Evolutionary conservation across 345 rosid genomes (phyloP).

Genomic region (Melastoma malabathricum): DNA sequence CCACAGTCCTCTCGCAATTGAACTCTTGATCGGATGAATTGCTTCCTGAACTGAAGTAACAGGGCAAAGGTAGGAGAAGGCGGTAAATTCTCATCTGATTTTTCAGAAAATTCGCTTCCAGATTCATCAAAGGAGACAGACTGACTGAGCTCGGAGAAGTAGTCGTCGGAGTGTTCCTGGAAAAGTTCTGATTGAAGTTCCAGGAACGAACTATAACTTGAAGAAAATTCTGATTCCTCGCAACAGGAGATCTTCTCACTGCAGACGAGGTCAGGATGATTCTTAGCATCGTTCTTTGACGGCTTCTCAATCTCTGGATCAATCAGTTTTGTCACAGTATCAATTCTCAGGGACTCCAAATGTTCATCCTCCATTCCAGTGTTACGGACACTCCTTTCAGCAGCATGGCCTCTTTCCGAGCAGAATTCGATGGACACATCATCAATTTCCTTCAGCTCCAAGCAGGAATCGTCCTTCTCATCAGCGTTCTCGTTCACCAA

Average conservation of each 20-base stretch:
- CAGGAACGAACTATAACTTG: conserved; percentile 30
- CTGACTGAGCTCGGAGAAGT: conserved; percentile 53
- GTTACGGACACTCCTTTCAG: background rate
- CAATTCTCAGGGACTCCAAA: conserved; percentile 1
- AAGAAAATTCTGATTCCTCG: conserved; percentile 38
- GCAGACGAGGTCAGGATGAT: conserved; percentile 50
- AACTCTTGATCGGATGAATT: conserved; percentile 44
- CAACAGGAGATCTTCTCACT: conserved; percentile 42
- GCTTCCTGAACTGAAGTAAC: conserved; percentile 41
- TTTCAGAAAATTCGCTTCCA: conserved; percentile 66
- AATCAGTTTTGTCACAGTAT: background rate
- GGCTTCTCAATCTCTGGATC: conserved; percentile 15
- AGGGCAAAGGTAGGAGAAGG: conserved; percentile 52
- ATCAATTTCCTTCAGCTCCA: conserved; percentile 23
- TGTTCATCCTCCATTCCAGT: background rate
- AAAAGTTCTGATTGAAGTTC: conserved; percentile 40
- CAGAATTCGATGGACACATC: background rate
- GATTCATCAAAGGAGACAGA: conserved; percentile 36
- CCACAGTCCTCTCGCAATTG: conserved; percentile 6
- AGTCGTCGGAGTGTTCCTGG: conserved; percentile 37
- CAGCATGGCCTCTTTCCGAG: background rate
- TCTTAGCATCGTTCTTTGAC: conserved; percentile 23
- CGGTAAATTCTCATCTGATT: conserved; percentile 33
- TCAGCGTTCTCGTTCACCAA: conserved; percentile 8
- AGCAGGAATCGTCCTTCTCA: conserved; percentile 38